phyloP scores from a whole-genome alignment of 805 yeast species.

The Candida loeiensis region DNA sequence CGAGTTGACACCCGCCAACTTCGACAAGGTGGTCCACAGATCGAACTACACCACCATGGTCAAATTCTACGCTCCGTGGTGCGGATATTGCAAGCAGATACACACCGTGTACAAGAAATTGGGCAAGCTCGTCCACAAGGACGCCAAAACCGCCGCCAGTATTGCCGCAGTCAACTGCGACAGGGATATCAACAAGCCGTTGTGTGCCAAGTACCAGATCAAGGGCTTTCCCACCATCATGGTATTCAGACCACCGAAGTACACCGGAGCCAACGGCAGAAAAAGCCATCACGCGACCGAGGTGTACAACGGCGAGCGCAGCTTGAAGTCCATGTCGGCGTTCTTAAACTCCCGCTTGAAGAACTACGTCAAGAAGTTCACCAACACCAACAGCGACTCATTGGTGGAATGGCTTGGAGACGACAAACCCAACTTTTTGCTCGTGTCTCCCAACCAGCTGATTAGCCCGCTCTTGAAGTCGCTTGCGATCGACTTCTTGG shows the following conservation, averaged over 20 bases:
- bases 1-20: conserved; percentile 55
- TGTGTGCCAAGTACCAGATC: conserved; percentile 65
- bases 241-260: conserved; percentile 80
- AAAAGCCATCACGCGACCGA: conserved; percentile 40
- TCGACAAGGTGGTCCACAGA: conserved; percentile 60
- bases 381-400: conserved; percentile 22
- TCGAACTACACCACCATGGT: conserved; percentile 79
- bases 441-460: conserved; percentile 49
- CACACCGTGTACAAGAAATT: conserved; percentile 62
- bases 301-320: conserved; percentile 59
- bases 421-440: conserved; percentile 39
- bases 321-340: conserved; percentile 49
- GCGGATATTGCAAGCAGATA: conserved; percentile 84
- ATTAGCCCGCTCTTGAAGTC: conserved; percentile 58
- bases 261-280: conserved; percentile 15
- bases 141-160: conserved; percentile 45
- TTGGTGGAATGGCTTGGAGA: conserved; percentile 26
- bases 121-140: conserved; percentile 55
- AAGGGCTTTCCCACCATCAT: conserved; percentile 82
- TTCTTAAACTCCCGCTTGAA: conserved; percentile 57
- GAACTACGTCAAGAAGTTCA: conserved; percentile 58
- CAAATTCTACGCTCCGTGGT: conserved; percentile 97
- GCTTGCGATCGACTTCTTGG: conserved; percentile 67
- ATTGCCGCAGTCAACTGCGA: conserved; percentile 90
- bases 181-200: conserved; percentile 54